Evolutionary conservation across 805 yeast species (phyloP), one percentile per base, ranked within the genome.

Genomic region (Priceomyces castillae): DNA sequence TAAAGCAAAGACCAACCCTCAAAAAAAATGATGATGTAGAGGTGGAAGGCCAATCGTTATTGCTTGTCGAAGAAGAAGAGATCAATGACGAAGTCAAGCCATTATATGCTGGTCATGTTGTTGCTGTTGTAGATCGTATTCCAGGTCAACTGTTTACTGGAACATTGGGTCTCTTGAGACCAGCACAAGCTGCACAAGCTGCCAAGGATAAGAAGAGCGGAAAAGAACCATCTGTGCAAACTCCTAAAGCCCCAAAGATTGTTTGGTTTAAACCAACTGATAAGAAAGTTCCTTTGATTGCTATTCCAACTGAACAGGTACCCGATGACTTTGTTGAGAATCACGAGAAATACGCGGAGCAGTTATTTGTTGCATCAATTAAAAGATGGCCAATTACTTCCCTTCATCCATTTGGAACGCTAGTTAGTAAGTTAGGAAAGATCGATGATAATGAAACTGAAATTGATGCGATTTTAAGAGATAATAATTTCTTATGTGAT

Each of bases 311-410:
- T 1, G 99, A 94, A 57, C 96, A 94, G 64, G 99, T 97, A 0
- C 99, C 99, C 26, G 80, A 77, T 46, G 98, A 92, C 63, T 92
- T 94, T 66, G 90, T 94, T 34, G 96, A 90, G 53, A 90, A 89
- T 54, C 95, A 90, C 51, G 95, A 86, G 44, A 76, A 74, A 40
- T 94, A 94, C 57, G 75, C 86, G 0, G 81, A 87, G 59, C 86
- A 84, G 54, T 69, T 90, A 40, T 94, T 92, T 60, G 92, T 94
- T 48, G 97, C 98, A 0, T 86, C 96, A 1, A 92, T 94, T 58
- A 94, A 94, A 64, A 84, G 99, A 65, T 94, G 99, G 99, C 99
- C 99, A 58, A 94, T 94, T 64, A 94, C 99, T 7, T 92, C 98
- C 0, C 76, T 94, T 63, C 99, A 94, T 71, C 99, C 99, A 4